Conservation (phyloP, 768 basidiomycete species). For the Suillus spraguei region DNA sequence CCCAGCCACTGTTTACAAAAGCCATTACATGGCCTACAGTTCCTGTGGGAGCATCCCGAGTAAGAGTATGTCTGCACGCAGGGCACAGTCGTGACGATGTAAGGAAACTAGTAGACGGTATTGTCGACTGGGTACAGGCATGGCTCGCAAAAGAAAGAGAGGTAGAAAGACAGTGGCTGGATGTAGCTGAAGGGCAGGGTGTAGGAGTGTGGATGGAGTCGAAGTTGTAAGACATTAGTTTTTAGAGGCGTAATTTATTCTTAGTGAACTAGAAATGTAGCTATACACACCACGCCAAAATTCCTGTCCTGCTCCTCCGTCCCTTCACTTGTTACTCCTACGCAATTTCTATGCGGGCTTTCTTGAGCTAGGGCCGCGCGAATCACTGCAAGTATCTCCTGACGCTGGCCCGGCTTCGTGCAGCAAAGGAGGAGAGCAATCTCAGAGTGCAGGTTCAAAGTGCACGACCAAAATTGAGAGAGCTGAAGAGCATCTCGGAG, state of each 20-base stretch:
- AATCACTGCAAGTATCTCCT: background rate
- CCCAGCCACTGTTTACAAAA: conserved; percentile 57
- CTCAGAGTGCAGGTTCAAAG: background rate
- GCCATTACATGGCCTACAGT: conserved; percentile 90
- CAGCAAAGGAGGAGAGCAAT: background rate
- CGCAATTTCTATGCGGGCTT: background rate
- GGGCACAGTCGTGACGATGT: conserved; percentile 70
- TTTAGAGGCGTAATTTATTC: background rate
- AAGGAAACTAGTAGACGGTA: conserved; percentile 51
- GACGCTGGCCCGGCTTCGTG: background rate
- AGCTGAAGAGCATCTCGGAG: background rate
- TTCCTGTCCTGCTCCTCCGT: background rate
- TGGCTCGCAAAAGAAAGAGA: conserved; percentile 24
- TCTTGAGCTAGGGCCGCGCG: background rate
- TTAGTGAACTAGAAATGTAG: background rate
- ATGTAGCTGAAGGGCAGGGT: conserved; percentile 19
- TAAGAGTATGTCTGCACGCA: conserved; percentile 88
- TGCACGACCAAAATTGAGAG: background rate
- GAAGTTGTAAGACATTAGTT: conserved; percentile 20
- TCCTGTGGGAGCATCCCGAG: conserved; percentile 80
- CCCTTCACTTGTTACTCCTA: background rate
- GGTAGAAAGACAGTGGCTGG: conserved; percentile 15
- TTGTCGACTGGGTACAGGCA: conserved; percentile 50
- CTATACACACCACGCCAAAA: background rate
- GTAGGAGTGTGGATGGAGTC: conserved; percentile 32